Base-by-base conservation (phyloP, 2,329 filamentous ascomycete species). In the Fusarium praegraminearum region DNA sequence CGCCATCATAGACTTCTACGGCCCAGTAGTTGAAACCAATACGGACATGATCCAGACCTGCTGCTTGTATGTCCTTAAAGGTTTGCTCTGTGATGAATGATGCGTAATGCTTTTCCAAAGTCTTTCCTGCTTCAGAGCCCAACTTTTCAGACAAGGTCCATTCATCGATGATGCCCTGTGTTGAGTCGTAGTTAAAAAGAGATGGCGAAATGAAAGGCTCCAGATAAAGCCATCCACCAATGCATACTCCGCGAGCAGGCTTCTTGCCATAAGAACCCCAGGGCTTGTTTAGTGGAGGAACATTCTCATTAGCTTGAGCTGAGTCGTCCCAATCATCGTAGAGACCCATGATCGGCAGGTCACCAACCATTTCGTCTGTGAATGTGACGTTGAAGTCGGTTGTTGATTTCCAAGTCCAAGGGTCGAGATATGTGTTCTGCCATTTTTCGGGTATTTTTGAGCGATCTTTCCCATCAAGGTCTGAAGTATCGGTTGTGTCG, bases 11-110 rank as follows among this genome's bases (percentile, higher is more conserved):
- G 0, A 90, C 91, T 61, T 90, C 88, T 3, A 98, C 90, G 0
- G 94, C 93, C 96, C 96, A 99, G 83, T 99, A 99, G 12, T 91
- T 93, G 78, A 91, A 98, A 0, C 93, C 94, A 56, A 99, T 98
- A 57, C 96, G 91, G n/a, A 99, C 92, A 77, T 99, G 96, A 77
- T 99, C 96, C 46, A 99, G 88, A 0, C 96, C 96, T 2, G 96
- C 96, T 40, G 89, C 90, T 50, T 89, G 89, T 63, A 99, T 98
- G 41, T 95, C 91, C 58, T 85, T 85, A 78, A 98, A 97, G 3
- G 93, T 94, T 61, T 91, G 83, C 77, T 97, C 93, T 0, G 88
- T 94, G 44, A 98, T 89, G 76, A 97, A 99, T 1, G 88, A 89
- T 2, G 94, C 90, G 80, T 99, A 99, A 79, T 99, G 96, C 63